phyloP scores from a whole-genome alignment of 2,329 filamentous ascomycete genomes.

The Alternaria atra region DNA sequence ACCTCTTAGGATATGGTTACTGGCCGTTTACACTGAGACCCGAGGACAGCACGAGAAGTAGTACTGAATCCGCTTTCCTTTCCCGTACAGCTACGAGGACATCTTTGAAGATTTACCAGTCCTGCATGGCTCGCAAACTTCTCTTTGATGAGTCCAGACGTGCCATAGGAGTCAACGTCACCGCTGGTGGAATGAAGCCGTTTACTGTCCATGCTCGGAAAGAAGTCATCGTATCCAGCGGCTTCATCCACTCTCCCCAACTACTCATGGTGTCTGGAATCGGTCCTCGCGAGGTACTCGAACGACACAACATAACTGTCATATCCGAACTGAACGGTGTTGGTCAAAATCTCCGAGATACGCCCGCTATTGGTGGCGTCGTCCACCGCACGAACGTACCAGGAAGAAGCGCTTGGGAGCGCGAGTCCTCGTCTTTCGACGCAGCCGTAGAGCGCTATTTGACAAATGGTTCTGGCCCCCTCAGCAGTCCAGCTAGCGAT shows the following conservation, averaged over 20 bases:
- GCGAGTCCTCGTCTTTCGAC: constrained; percentile 7
- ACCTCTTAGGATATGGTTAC: constrained; percentile 13
- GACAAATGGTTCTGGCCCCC: constrained; percentile 11
- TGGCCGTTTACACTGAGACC: constrained; percentile 13
- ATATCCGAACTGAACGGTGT: constrained; percentile 13
- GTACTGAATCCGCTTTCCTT: constrained; percentile 14
- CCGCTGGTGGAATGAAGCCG: constrained; percentile 11
- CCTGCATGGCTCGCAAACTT: constrained; percentile 14
- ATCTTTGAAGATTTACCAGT: constrained; percentile 17
- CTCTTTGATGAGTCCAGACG: constrained; percentile 12
- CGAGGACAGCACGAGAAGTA: constrained; percentile 15
- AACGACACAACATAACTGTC: constrained; percentile 9
- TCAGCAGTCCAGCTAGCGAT: constrained; percentile 16
- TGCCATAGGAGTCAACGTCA: constrained; percentile 10
- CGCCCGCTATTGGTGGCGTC: constrained; percentile 7
- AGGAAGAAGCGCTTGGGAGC: constrained; percentile 12
- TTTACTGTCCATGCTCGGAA: constrained; percentile 7
- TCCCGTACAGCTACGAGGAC: constrained; percentile 7
- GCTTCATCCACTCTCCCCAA: constrained; percentile 8
- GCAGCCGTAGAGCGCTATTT: constrained; percentile 6
- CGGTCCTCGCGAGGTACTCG: constrained; percentile 9
- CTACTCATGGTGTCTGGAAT: constrained; percentile 16
- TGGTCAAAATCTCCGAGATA: constrained; percentile 12
- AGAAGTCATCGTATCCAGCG: constrained; percentile 14
- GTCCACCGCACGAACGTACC: constrained; percentile 9